Base-by-base conservation (phyloP, 257 asterid genomes). In the Scutellaria galericulata region DNA sequence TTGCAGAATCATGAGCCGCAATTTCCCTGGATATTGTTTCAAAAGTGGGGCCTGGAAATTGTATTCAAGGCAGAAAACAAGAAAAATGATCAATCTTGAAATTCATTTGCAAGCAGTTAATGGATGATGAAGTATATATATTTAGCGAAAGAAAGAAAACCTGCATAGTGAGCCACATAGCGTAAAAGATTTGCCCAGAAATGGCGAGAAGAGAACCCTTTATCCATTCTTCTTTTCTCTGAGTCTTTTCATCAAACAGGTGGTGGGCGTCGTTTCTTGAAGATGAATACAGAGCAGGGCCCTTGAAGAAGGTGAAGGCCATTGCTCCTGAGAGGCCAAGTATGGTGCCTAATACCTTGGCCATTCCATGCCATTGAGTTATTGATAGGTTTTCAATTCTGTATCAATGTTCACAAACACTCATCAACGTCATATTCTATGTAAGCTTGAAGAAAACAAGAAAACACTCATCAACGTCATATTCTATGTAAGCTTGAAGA, bases 81-180 rank as follows among this genome's bases (percentile, higher is more conserved):
- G 1, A 13, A 27, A 52, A 24, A 24, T 20, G 20, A 64, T 15
- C 12, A 64, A 20, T 20, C 3, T 8, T 63, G 15, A 24, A 59
- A 12, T 59, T 7, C 24, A 59, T 37, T 6, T 6, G 7, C 42
- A 20, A 56, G n/a, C 12, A 31, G 27, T 15, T 4, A 15, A 5
- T 4, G 4, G 18, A 11, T 44, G 45, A 44, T 41, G 22, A 9
- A 11, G 11, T 37, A 59, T 14, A 2, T 5, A 56, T 56, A 9
- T 0, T 9, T 2, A 47, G 14, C 1, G 48, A 56, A 45, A 15
- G 48, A 56, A 45, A 15, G 4, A 20, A 7, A 3, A 85, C 96
- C 90, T 85, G 96, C 86, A 87, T 73, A 12, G 80, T 83, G 13
- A 89, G 78, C 92, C 94, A 89, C 3, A 83, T 7, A 62, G 94